Evolutionary conservation across 2,329 filamentous ascomycete genomes (phyloP).

Genomic region (Colletotrichum agaves): DNA sequence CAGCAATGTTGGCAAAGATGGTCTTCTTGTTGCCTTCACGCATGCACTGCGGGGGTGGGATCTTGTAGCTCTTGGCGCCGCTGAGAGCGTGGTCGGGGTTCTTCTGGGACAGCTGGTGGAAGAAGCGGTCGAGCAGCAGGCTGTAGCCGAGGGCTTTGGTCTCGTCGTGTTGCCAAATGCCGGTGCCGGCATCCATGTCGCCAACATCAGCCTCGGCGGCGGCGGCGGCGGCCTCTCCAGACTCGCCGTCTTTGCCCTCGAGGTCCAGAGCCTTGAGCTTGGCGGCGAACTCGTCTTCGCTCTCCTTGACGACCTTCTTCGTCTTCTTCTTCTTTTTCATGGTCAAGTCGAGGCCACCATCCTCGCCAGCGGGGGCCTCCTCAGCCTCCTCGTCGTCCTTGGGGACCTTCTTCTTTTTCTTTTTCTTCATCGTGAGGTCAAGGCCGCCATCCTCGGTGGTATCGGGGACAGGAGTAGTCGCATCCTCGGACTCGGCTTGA

Average conservation of each 20-base stretch:
- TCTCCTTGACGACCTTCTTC: constrained; percentile 65
- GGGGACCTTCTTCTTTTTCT: constrained; percentile 79
- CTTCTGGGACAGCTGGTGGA: constrained; percentile 91
- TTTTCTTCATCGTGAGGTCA: constrained; percentile 71
- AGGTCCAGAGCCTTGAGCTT: constrained; percentile 72
- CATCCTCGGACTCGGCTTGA: constrained; percentile 52
- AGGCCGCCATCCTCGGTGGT: constrained; percentile 68
- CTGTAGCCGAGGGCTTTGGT: constrained; percentile 83
- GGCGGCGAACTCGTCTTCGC: constrained; percentile 71
- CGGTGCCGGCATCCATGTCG: constrained; percentile 87
- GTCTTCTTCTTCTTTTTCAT: constrained; percentile 91
- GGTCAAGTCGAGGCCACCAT: constrained; percentile 67
- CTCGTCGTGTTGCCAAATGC: constrained; percentile 88
- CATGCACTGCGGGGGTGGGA: constrained; percentile 96
- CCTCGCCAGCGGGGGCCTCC: constrained; percentile 53
- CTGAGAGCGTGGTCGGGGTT: constrained; percentile 94
- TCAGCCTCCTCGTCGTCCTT: constrained; percentile 64
- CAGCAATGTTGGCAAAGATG: constrained; percentile 98
- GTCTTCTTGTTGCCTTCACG: constrained; percentile 99
- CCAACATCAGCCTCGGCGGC: constrained; percentile 69
- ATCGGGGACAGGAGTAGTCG: constrained; percentile 48
- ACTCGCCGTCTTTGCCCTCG: constrained; percentile 72
- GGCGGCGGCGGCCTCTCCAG: constrained; percentile 62
- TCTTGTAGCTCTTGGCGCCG: constrained; percentile 97
- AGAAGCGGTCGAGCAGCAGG: constrained; percentile 90